Evolutionary conservation across 2,329 filamentous ascomycete species (phyloP).

Genomic region (Zasmidium cellare): DNA sequence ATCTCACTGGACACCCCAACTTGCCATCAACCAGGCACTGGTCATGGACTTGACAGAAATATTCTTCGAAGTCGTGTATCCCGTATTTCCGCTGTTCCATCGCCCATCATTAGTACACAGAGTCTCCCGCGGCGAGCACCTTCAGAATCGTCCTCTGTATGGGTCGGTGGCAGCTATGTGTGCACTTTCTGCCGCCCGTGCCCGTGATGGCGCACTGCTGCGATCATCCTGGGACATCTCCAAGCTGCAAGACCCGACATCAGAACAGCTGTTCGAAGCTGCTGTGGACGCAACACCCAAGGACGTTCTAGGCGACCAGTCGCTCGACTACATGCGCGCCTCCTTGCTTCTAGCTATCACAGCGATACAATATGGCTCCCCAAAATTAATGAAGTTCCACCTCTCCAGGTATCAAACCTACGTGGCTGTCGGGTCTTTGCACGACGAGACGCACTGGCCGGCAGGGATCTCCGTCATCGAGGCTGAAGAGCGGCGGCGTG

Average conservation of each 20-base stretch:
- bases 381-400: slow-evolving; percentile 52
- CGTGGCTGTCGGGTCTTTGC: slow-evolving; percentile 50
- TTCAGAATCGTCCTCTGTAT: slow-evolving; percentile 46
- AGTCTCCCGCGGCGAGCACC: slow-evolving; percentile 46
- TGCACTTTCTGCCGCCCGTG: slow-evolving; percentile 50
- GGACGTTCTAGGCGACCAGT: slow-evolving; percentile 37
- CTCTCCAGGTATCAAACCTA: slow-evolving; percentile 54
- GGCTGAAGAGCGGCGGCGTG: slow-evolving; percentile 49
- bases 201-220: slow-evolving; percentile 50
- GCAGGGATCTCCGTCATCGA: slow-evolving; percentile 46
- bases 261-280: slow-evolving; percentile 48
- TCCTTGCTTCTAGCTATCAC: slow-evolving; percentile 53
- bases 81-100: slow-evolving; percentile 56
- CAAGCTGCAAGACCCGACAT: slow-evolving; percentile 24
- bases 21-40: no score
- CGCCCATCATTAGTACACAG: slow-evolving; percentile 43
- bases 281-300: slow-evolving; percentile 42
- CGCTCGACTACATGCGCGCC: slow-evolving; percentile 46
- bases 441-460: slow-evolving; percentile 58
- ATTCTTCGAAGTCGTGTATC: slow-evolving; percentile 57
- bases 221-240: slow-evolving; percentile 30
- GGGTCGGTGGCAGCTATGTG: slow-evolving; percentile 55
- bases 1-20: no score
- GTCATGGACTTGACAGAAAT: slow-evolving; percentile 33
- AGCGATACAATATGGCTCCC: slow-evolving; percentile 54